Evolutionary conservation across 164 flowering plant species (phyloP), one percentile per base, ranked within the genome.

Genomic region (Liriodendron chinense): DNA sequence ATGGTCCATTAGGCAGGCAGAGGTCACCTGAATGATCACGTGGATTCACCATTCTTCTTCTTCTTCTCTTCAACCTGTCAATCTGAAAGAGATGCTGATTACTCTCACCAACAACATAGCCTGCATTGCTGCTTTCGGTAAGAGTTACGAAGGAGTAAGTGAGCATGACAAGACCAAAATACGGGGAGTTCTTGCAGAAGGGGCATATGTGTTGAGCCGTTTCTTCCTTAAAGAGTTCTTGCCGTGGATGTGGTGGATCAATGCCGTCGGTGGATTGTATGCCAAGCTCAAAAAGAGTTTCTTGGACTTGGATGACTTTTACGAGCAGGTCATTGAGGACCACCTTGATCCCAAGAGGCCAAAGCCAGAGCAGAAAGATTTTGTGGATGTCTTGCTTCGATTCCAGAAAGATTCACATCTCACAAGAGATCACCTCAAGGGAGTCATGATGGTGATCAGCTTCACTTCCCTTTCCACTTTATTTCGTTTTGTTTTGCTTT

Each of bases 1-100:
- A 43, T 49, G 83, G 72, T 63, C 23, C 16, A 79, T 89, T 1
- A 79, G 93, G 69, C 84, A 85, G 77, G 87, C 87, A 74, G 91
- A 91, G 83, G 88, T 82, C 10, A 79, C 76, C 20, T 75, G 78
- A 3, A 6, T 90, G 69, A 77, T 88, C 1, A 14, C 66, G 48
- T 8, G 10, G 47, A 67, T 67, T 7, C 20, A 9, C 1, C 12
- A 18, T 13, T 25, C n/a, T 14, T 28, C 69, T 62, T 47, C 56
- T 49, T 23, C 43, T 78, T 23, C 9, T 34, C 12, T 57, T 16
- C 12, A 13, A 24, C 56, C 71, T 43, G 72, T 77, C 13, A 71
- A 70, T 71, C 63, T 77, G 14, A 68, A 69, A n/a, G 20, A 68
- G 66, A 13, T 59, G 10, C 12, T 80, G 0, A 26, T 20, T 21